phyloP scores from a whole-genome alignment of 1,284 basidiomycete species.

The Takashimella koratensis region DNA sequence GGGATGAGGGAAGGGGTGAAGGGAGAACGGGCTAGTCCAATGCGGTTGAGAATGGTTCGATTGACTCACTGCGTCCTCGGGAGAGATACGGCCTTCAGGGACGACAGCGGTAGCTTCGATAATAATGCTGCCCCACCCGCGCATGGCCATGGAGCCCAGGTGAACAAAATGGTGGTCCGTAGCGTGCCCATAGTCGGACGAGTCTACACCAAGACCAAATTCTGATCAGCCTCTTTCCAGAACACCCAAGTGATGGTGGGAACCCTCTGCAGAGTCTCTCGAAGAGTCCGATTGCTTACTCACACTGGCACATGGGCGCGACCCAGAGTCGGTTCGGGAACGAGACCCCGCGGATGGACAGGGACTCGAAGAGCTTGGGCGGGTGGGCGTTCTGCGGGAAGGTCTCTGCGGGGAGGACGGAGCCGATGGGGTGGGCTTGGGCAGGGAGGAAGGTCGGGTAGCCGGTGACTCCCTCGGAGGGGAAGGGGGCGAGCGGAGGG shows the following conservation, averaged over 20 bases:
- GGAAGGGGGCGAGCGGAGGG: constrained; percentile 9
- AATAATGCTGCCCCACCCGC: constrained; percentile 59
- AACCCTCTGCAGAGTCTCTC: neutral
- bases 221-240: neutral
- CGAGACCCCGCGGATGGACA: constrained; percentile 60
- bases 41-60: neutral
- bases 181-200: constrained; percentile 63
- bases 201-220: constrained; percentile 52
- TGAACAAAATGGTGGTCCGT: constrained; percentile 79
- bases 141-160: constrained; percentile 54
- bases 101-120: constrained; percentile 68
- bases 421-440: constrained; percentile 62
- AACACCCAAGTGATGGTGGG: neutral
- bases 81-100: constrained; percentile 66
- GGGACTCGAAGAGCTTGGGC: constrained; percentile 64
- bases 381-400: constrained; percentile 41
- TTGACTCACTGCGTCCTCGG: constrained; percentile 47
- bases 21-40: no score
- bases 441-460: constrained; percentile 50
- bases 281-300: constrained; percentile 13
- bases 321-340: constrained; percentile 61
- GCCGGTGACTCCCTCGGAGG: constrained; percentile 13
- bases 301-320: constrained; percentile 65
- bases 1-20: no score
- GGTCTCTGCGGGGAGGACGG: constrained; percentile 24